These are phyloP conservation scores for Galerina marginata DNA, from an alignment of 768 basidiomycete genomes.

Conservation along the genomic window DNA sequence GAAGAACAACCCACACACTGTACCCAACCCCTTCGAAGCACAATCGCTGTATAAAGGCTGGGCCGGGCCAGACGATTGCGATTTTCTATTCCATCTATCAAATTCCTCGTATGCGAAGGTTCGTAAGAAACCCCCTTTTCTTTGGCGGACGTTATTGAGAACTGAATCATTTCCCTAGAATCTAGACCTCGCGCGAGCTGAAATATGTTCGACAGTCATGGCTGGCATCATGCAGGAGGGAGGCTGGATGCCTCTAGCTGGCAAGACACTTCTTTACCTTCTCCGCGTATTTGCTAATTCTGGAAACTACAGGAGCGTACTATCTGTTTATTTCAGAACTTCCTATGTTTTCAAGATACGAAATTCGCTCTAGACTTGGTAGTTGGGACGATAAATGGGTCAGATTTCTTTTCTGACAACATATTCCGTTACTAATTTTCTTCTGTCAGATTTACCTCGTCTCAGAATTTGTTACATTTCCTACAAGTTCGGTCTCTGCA, in stretches of 20 bases:
- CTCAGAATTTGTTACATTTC: too few species aligned
- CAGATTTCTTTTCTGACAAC: background rate
- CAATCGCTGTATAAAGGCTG: background rate
- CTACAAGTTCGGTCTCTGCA: too few species aligned
- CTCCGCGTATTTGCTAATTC: too few species aligned
- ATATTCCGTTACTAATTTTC: background rate
- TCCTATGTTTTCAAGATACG: background rate
- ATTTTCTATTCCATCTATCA: constrained; percentile 1
- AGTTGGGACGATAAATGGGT: constrained; percentile 4
- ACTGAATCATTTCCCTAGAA: too few species aligned
- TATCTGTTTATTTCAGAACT: background rate
- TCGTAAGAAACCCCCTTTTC: background rate
- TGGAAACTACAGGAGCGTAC: background rate
- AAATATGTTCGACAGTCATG: too few species aligned
- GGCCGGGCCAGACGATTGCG: background rate
- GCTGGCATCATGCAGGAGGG: too few species aligned
- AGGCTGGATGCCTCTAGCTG: too few species aligned
- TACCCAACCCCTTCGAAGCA: background rate
- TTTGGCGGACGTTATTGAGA: too few species aligned
- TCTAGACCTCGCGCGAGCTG: too few species aligned
- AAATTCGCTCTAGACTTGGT: background rate
- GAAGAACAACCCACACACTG: too few species aligned
- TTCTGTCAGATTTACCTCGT: too few species aligned
- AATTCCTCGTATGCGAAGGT: constrained; percentile 4
- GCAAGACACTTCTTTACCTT: too few species aligned